Conservation (phyloP, 176 grass and related monocot species). For the Otatea glauca region DNA sequence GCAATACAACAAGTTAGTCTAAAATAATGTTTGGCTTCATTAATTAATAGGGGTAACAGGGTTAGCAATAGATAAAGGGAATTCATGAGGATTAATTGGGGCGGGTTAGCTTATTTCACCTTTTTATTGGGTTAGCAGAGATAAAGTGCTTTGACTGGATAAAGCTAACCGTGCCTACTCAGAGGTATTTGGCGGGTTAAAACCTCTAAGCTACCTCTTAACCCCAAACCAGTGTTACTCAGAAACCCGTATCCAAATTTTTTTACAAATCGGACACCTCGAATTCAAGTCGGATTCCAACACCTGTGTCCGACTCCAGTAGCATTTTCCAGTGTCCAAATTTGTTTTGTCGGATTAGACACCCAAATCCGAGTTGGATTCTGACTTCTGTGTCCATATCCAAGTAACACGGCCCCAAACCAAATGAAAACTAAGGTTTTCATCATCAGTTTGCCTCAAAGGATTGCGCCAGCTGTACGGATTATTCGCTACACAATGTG, state of each 20-base stretch:
- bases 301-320: too few species aligned
- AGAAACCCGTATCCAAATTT: too few species aligned
- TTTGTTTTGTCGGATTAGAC: too few species aligned
- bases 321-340: too few species aligned
- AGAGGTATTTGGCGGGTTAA: not conserved
- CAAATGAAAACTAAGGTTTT: not conserved
- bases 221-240: too few species aligned
- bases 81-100: constrained; percentile 3
- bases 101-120: not conserved
- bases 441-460: not conserved
- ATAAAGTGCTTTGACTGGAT: not conserved
- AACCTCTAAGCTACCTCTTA: not conserved
- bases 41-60: not conserved
- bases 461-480: not conserved
- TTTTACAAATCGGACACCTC: too few species aligned
- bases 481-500: not conserved
- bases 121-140: not conserved
- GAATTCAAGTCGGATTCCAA: too few species aligned
- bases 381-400: too few species aligned
- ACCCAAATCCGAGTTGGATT: too few species aligned
- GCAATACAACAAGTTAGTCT: not conserved
- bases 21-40: not conserved
- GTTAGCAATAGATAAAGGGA: not conserved
- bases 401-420: too few species aligned
- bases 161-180: not conserved